Evolutionary conservation across 805 yeast species (phyloP).

Genomic region (Yarrowia keelungensis): DNA sequence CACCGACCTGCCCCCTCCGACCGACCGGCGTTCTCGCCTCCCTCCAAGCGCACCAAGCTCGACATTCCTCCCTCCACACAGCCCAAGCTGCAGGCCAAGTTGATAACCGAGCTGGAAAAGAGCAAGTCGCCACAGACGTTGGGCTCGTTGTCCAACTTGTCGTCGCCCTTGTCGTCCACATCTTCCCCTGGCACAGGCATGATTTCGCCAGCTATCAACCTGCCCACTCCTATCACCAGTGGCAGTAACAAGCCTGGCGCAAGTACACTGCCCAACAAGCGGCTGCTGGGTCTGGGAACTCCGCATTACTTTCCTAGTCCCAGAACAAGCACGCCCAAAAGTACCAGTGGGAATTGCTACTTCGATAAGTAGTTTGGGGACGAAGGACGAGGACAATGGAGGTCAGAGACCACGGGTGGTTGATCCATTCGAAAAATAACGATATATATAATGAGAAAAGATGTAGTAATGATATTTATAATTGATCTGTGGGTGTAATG

Average conservation of each 20-base stretch:
- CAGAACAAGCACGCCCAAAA: slow-evolving; percentile 14
- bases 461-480: slow-evolving; percentile 30
- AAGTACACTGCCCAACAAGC: slow-evolving; percentile 32
- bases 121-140: slow-evolving; percentile 35
- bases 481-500: not conserved
- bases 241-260: slow-evolving; percentile 37
- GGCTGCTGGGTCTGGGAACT: slow-evolving; percentile 27
- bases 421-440: slow-evolving; percentile 25
- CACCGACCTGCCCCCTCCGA: not conserved
- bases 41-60: slow-evolving; percentile 25
- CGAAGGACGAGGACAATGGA: not conserved
- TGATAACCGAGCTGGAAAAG: slow-evolving; percentile 34
- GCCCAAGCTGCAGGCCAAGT: slow-evolving; percentile 37
- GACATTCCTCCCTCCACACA: slow-evolving; percentile 38
- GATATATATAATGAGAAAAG: slow-evolving; percentile 24
- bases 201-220: slow-evolving; percentile 36
- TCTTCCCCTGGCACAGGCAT: slow-evolving; percentile 34
- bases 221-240: slow-evolving; percentile 33
- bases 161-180: slow-evolving; percentile 27
- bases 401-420: slow-evolving; percentile 34
- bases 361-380: slow-evolving; percentile 9
- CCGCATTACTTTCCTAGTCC: slow-evolving; percentile 34
- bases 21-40: not conserved
- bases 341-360: slow-evolving; percentile 9
- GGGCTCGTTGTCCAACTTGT: slow-evolving; percentile 23